Base-by-base conservation (phyloP, 345 rosid genomes). In the Zanthoxylum bungeanum region DNA sequence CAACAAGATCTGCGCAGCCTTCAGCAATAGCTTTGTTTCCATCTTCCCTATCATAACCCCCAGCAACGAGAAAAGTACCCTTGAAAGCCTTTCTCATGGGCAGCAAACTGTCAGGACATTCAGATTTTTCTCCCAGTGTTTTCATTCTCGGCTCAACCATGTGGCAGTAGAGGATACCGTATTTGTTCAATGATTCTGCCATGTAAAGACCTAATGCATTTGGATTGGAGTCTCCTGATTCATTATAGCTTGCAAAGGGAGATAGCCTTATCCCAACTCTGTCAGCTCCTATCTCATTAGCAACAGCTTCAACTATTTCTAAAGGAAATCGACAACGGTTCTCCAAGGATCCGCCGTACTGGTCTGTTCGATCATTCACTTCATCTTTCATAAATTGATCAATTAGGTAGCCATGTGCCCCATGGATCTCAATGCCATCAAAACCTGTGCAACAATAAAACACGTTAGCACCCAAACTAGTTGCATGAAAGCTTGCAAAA, bases 401-500 rank as follows among this genome's bases (percentile, higher is more conserved):
- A 6, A 88, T 70, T 19, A 89, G 64, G 79, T 83, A 88, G 36
- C 97, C 95, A 46, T 91, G 73, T 65, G 97, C 95, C 0, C 90
- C 95, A 8, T 89, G 97, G 68, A 89, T 83, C 80, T 91, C 97
- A 19, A 91, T 89, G 3, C 97, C 97, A 55, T 89, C 97, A 2
- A 89, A 89, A n/a, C 95, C 97, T 91, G 21, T 14, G 30, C 34
- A 12, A 19, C 39, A 75, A n/a, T 14, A 40, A 11, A 47, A 50
- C 46, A 7, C 61, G 24, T 37, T 9, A 60, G 46, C 24, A 3
- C 2, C 27, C 17, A 92, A 3, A 87, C n/a, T n/a, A n/a, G n/a
- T n/a, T n/a, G n/a, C n/a, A n/a, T n/a, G n/a, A n/a, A n/a, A n/a
- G n/a, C n/a, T n/a, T n/a, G n/a, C n/a, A n/a, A n/a, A n/a, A n/a